Evolutionary conservation across 805 yeast genomes (phyloP).

Genomic region (Jamesozyma gamospora): DNA sequence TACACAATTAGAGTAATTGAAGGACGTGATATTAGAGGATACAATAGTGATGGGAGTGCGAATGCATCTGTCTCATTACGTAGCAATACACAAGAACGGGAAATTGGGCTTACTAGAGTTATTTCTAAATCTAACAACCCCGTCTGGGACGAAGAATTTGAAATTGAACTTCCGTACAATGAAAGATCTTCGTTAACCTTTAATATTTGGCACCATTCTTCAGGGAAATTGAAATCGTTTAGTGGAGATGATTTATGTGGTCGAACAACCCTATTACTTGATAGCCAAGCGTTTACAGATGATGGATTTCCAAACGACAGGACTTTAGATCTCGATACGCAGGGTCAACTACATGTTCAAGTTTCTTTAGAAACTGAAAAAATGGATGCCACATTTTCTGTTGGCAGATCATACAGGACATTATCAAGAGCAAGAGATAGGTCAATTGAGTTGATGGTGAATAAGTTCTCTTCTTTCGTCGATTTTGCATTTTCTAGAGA

Average conservation of each 20-base stretch:
- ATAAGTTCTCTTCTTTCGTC: slow-evolving; percentile 58
- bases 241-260: slow-evolving; percentile 59
- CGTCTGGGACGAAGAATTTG: slow-evolving; percentile 83
- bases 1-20: slow-evolving; percentile 53
- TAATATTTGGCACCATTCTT: slow-evolving; percentile 61
- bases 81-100: slow-evolving; percentile 43
- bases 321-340: slow-evolving; percentile 50
- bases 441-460: slow-evolving; percentile 59
- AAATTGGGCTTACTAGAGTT: slow-evolving; percentile 61
- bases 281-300: slow-evolving; percentile 51
- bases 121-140: slow-evolving; percentile 57
- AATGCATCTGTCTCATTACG: slow-evolving; percentile 55
- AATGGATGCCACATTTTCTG: slow-evolving; percentile 68
- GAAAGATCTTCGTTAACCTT: slow-evolving; percentile 41
- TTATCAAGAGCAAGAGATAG: slow-evolving; percentile 56
- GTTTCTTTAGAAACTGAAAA: slow-evolving; percentile 72
- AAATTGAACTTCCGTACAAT: slow-evolving; percentile 34
- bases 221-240: slow-evolving; percentile 24
- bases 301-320: slow-evolving; percentile 60
- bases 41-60: slow-evolving; percentile 37
- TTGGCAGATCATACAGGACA: slow-evolving; percentile 66
- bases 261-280: slow-evolving; percentile 46
- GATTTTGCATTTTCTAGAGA: slow-evolving; percentile 45
- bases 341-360: slow-evolving; percentile 57
- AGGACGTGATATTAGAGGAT: slow-evolving; percentile 51